These are phyloP conservation scores for Tuber brumale DNA, from an alignment of 495 filamentous ascomycete species.

Conservation along the genomic window DNA sequence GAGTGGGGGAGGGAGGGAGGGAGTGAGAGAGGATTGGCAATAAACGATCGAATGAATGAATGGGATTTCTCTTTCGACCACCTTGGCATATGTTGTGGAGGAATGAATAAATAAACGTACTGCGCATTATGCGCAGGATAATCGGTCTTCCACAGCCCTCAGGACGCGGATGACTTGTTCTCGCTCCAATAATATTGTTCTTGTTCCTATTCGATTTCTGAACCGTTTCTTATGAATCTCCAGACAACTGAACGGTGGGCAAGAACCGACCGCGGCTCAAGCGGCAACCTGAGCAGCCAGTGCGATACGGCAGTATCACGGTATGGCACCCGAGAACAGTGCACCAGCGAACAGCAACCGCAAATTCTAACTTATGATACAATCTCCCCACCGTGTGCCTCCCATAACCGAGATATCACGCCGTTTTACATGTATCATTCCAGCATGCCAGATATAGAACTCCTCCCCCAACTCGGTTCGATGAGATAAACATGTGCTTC, in stretches of 20 bases:
- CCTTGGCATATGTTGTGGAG: slow-evolving; percentile 21
- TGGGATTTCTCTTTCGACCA: slow-evolving; percentile 4
- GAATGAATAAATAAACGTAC: slow-evolving; percentile 32
- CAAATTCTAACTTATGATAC: not conserved
- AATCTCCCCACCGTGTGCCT: not conserved
- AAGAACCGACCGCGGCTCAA: slow-evolving; percentile 26
- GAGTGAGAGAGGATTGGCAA: not conserved
- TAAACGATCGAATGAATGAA: not conserved
- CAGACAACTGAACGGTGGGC: not conserved
- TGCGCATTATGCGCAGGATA: slow-evolving; percentile 29
- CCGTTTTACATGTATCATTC: not conserved
- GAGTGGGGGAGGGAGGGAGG: not conserved
- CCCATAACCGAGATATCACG: not conserved
- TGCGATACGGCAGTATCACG: slow-evolving; percentile 15
- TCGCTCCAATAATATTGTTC: slow-evolving; percentile 21
- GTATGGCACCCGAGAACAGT: slow-evolving; percentile 1
- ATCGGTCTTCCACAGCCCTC: slow-evolving; percentile 7
- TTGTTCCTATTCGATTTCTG: not conserved
- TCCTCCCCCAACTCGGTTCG: not conserved
- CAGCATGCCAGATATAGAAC: not conserved
- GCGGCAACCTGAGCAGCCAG: slow-evolving; percentile 29
- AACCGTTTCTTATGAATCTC: not conserved
- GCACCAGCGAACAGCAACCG: not conserved
- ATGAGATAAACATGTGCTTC: not conserved
- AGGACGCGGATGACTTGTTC: slow-evolving; percentile 21